Percentiles rank a stretch among this genome's conserved stretches.
These are phyloP conservation scores for Leccinum aurantiacum DNA, from an alignment of 768 basidiomycete species.

Conservation along the genomic window DNA sequence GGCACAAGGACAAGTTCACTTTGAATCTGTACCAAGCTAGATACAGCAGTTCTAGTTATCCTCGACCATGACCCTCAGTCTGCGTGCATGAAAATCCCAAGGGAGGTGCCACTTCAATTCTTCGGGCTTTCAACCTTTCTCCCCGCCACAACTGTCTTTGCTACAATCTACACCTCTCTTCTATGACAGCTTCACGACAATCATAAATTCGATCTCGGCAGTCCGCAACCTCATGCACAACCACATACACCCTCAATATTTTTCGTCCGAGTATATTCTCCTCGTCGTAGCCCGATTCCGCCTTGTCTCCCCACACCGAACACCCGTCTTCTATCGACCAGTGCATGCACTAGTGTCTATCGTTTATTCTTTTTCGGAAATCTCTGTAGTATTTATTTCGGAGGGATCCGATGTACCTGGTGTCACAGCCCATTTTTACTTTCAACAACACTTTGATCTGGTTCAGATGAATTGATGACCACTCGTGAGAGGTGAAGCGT, in stretches of 20 bases:
- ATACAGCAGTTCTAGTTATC: too few species aligned
- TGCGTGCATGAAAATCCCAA: too few species aligned
- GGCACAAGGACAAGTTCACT: too few species aligned
- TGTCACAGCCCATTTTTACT: not conserved
- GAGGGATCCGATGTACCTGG: not conserved
- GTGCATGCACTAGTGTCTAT: not conserved
- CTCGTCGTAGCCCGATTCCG: not conserved
- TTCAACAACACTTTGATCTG: not conserved
- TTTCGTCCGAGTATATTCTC: not conserved
- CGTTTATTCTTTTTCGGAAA: conserved; percentile 4
- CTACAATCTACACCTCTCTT: too few species aligned
- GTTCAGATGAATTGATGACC: not conserved
- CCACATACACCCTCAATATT: conserved; percentile 8
- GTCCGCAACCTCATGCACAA: too few species aligned
- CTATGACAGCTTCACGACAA: too few species aligned
- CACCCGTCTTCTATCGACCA: not conserved
- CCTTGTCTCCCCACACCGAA: not conserved
- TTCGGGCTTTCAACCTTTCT: too few species aligned
- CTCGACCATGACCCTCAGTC: too few species aligned
- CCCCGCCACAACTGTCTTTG: too few species aligned
- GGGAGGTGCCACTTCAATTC: too few species aligned
- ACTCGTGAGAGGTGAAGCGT: not conserved
- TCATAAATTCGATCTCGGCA: too few species aligned
- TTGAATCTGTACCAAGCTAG: too few species aligned
- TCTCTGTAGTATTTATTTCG: not conserved